Conservation (phyloP, 177 flowering plant species). For the Tripterygium wilfordii region DNA sequence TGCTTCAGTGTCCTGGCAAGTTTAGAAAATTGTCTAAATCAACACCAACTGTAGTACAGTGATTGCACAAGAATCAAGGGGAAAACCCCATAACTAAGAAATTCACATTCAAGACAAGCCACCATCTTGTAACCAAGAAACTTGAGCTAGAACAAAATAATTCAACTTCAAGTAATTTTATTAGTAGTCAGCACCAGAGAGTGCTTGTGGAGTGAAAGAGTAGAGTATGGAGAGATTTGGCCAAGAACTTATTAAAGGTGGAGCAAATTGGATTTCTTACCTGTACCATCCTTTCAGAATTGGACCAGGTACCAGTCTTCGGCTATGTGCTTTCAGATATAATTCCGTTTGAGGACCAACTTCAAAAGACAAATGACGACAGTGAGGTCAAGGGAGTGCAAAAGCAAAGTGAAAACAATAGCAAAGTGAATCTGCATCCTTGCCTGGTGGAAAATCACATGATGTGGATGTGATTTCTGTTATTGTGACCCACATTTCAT, state of each 20-base stretch:
- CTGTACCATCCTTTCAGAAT: conserved; percentile 45
- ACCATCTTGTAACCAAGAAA: too few species aligned
- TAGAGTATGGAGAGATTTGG: conserved; percentile 5
- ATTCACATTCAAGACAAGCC: too few species aligned
- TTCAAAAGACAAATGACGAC: conserved; percentile 34
- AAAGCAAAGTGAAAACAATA: conserved; percentile 39
- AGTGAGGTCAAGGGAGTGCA: conserved; percentile 28
- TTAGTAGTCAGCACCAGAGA: too few species aligned
- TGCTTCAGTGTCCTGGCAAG: too few species aligned
- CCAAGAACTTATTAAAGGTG: conserved; percentile 45
- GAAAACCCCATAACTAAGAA: too few species aligned
- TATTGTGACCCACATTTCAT: conserved; percentile 53
- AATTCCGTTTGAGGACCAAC: conserved; percentile 33
- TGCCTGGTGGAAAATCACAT: conserved; percentile 58
- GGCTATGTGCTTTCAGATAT: conserved; percentile 42
- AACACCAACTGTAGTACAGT: too few species aligned
- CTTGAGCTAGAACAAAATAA: too few species aligned
- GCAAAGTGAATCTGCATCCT: conserved; percentile 51
- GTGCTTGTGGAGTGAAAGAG: too few species aligned
- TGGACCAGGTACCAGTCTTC: conserved; percentile 29
- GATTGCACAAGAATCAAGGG: too few species aligned
- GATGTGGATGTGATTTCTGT: conserved; percentile 60
- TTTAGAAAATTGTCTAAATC: too few species aligned
- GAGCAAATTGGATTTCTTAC: conserved; percentile 53
- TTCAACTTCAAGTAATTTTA: too few species aligned